phyloP scores from a whole-genome alignment of 1,284 basidiomycete genomes.

The Sporisorium scitamineum region DNA sequence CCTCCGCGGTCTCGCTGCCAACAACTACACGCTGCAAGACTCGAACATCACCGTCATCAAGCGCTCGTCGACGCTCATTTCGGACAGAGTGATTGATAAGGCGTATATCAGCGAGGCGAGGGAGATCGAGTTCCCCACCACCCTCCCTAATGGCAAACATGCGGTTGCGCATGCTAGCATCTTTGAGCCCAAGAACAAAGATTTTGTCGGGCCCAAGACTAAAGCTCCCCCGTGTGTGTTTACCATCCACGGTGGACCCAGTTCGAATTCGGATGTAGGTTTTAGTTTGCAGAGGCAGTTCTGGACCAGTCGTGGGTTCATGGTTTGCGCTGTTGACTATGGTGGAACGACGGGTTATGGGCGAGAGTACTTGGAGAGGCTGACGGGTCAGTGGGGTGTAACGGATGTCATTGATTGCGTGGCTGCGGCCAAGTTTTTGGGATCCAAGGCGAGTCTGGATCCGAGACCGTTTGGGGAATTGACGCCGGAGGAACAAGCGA shows the following conservation, averaged over 20 bases:
- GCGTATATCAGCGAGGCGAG: constrained; percentile 36
- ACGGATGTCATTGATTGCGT: constrained; percentile 77
- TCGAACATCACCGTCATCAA: constrained; percentile 46
- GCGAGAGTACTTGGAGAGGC: constrained; percentile 71
- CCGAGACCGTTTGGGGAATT: constrained; percentile 18
- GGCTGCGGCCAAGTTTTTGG: constrained; percentile 73
- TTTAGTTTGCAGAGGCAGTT: constrained; percentile 73
- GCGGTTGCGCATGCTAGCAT: constrained; percentile 73
- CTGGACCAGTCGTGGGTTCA: constrained; percentile 69
- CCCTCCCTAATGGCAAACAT: constrained; percentile 42
- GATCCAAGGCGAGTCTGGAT: constrained; percentile 55
- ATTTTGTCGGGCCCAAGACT: constrained; percentile 72
- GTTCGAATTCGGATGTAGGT: constrained; percentile 71
- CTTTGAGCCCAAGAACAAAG: constrained; percentile 76
- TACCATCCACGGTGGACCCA: constrained; percentile 78
- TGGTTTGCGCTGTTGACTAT: constrained; percentile 78
- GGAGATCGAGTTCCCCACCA: constrained; percentile 61
- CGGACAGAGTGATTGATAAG: constrained; percentile 36
- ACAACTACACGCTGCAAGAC: constrained; percentile 14
- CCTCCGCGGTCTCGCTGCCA: constrained; percentile 25
- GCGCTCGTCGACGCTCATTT: constrained; percentile 36
- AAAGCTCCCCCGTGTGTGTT: constrained; percentile 78
- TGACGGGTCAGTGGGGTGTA: constrained; percentile 77
- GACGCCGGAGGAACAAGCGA: constrained; percentile 12
- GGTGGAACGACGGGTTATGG: constrained; percentile 77